Percentiles rank a stretch among this genome's conserved stretches.
Evolutionary conservation across 192 early-diverging fungal species (phyloP).

Genomic region (Geosiphon pyriformis): DNA sequence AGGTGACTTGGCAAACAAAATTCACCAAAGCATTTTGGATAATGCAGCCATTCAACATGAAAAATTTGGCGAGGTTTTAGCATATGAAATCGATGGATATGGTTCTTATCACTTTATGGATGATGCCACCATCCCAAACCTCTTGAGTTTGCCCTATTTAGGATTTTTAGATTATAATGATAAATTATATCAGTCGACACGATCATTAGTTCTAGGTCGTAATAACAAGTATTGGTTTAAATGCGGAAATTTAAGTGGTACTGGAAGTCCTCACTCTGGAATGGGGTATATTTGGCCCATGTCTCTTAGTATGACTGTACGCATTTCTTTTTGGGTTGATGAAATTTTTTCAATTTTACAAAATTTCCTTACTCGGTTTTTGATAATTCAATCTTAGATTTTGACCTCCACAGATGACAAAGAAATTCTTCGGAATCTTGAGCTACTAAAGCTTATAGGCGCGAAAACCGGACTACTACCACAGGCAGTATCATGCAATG

Average conservation of each 20-base stretch:
- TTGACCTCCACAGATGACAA: slow-evolving; percentile 5
- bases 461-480: neutral
- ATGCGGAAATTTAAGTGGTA: neutral
- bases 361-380: neutral
- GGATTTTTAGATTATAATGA: slow-evolving; percentile 49
- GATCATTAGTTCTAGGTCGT: slow-evolving; percentile 50
- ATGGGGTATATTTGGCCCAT: slow-evolving; percentile 14
- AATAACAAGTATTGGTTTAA: slow-evolving; percentile 66
- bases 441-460: neutral
- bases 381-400: neutral
- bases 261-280: slow-evolving; percentile 12
- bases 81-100: slow-evolving; percentile 69
- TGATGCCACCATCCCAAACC: slow-evolving; percentile 63
- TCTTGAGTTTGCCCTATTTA: slow-evolving; percentile 55
- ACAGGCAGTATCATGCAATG: neutral
- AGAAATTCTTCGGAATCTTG: neutral
- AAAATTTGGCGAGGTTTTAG: slow-evolving; percentile 51
- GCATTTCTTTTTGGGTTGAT: neutral
- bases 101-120: slow-evolving; percentile 62
- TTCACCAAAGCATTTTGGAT: slow-evolving; percentile 46
- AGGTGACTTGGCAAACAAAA: slow-evolving; percentile 36
- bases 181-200: slow-evolving; percentile 51
- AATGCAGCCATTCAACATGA: slow-evolving; percentile 48
- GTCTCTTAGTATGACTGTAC: slow-evolving; percentile 3
- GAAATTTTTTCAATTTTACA: neutral